Evolutionary conservation across 2,329 filamentous ascomycete species (phyloP), one percentile per base, ranked within the genome.

Genomic region (Neopestalotiopsis rosae): DNA sequence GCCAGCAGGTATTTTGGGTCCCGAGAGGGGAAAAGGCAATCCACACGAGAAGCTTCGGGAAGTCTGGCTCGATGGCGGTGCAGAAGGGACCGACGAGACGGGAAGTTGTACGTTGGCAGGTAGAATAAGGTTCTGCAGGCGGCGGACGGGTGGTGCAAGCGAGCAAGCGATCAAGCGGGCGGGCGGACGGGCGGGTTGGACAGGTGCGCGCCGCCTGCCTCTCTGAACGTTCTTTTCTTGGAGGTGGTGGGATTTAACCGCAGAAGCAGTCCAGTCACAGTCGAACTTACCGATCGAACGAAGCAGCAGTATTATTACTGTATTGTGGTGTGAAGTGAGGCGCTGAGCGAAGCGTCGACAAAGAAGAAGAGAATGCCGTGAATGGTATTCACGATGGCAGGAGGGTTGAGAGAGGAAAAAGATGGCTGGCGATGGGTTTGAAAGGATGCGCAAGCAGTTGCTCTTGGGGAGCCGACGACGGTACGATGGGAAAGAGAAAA

Each of bases 401-500:
- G 61, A 63, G 34, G 34, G 6, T 6, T 10, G 57, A 59, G 57
- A 28, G 14, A 24, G 14, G 20, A 70, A 70, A 67, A 62, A 68
- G 69, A 69, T 68, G 69, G 71, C 34, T 38, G 34, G 34, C 6
- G 69, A 71, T 70, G 69, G 69, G 67, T 65, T 68, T 61, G 66
- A 65, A 42, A 52, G 67, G 59, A 40, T 62, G 59, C 59, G 59
- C 59, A 62, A 34, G 30, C 28, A 62, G 34, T 62, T 30, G 28
- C 30, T 34, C 28, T 20, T 38, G n/a, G 59, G 59, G 45, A 61
- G 62, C 56, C 57, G 62, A 57, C 65, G 62, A 71, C 63, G 69
- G 52, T 59, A 49, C 28, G 70, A 74, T 72, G 69, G 70, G 70
- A 72, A 76, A 74, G 74, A 71, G 69, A 71, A 74, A 73, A 70